Conservation (phyloP, 2,329 filamentous ascomycete genomes). For the Ophiostoma sp. region DNA sequence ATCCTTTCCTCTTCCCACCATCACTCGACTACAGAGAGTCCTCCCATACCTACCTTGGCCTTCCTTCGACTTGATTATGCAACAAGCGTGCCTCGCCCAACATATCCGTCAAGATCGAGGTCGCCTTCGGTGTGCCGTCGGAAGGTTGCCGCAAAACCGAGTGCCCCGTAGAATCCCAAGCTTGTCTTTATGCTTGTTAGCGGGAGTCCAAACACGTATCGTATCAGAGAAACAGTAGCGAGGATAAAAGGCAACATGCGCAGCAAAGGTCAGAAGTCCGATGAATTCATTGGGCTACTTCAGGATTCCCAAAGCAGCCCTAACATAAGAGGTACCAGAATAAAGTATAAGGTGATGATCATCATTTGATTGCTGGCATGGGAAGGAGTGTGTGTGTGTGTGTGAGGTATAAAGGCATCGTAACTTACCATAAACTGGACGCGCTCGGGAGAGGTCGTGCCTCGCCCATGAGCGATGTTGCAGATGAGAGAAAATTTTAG, state of each 20-base stretch:
- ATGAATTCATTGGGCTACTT: constrained; percentile 71
- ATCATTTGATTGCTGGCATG: constrained; percentile 57
- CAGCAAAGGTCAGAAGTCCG: constrained; percentile 72
- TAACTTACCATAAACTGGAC: constrained; percentile 18
- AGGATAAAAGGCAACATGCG: not conserved
- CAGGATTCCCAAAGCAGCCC: constrained; percentile 46
- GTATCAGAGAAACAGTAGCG: not conserved
- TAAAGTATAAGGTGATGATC: constrained; percentile 64
- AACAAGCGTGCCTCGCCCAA: not conserved
- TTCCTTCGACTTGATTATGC: not conserved
- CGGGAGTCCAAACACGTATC: not conserved
- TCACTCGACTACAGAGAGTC: not conserved
- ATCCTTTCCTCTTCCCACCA: not conserved
- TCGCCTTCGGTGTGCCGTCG: not conserved
- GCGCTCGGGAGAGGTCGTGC: constrained; percentile 1
- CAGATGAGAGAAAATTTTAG: constrained; percentile 9
- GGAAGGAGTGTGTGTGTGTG: not conserved
- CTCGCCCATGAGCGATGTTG: constrained; percentile 5
- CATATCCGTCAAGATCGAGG: not conserved
- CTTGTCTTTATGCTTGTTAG: constrained; percentile 9
- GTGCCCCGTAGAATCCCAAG: too few species aligned
- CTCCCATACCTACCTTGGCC: not conserved
- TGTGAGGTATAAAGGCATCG: not conserved
- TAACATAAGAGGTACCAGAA: constrained; percentile 99
- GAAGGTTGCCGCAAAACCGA: too few species aligned